Evolutionary conservation across 306 rosid species (phyloP).

Genomic region (Cucurbita ficifolia): DNA sequence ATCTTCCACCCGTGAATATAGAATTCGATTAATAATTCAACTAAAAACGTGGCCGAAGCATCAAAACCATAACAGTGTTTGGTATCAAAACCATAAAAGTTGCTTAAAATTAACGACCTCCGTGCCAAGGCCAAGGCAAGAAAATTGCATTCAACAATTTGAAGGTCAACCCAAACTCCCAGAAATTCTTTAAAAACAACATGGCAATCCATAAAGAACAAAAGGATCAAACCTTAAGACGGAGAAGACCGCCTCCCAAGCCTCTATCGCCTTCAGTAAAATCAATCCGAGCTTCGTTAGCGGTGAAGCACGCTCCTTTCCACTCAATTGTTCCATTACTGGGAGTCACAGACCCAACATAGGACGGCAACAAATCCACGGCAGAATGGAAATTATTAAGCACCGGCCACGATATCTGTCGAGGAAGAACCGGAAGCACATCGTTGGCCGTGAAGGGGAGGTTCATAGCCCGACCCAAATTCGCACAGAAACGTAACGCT

Average conservation of each 20-base stretch:
- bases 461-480: slow-evolving; percentile 28
- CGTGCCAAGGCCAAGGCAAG: not conserved
- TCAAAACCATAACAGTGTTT: not conserved
- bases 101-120: not conserved
- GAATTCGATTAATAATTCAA: not conserved
- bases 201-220: not conserved
- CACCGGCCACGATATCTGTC: slow-evolving; percentile 78
- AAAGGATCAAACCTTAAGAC: slow-evolving; percentile 50
- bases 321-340: slow-evolving; percentile 41
- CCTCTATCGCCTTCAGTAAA: slow-evolving; percentile 28
- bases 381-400: slow-evolving; percentile 78
- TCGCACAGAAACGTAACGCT: slow-evolving; percentile 12
- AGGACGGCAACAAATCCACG: slow-evolving; percentile 78
- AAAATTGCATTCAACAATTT: not conserved
- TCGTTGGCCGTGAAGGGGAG: slow-evolving; percentile 64
- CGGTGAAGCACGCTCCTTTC: slow-evolving; percentile 79
- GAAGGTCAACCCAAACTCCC: not conserved
- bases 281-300: slow-evolving; percentile 55
- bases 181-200: not conserved
- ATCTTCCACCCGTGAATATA: not conserved
- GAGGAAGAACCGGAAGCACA: slow-evolving; percentile 81
- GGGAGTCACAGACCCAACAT: slow-evolving; percentile 71
- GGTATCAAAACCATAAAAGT: not conserved
- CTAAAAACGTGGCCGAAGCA: not conserved
- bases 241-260: slow-evolving; percentile 74